A percentile compares a stretch with the other conserved stretches of the same genome.
These are phyloP conservation scores for Heterobasidion irregulare DNA, from an alignment of 1,284 basidiomycete genomes.

Conservation along the genomic window DNA sequence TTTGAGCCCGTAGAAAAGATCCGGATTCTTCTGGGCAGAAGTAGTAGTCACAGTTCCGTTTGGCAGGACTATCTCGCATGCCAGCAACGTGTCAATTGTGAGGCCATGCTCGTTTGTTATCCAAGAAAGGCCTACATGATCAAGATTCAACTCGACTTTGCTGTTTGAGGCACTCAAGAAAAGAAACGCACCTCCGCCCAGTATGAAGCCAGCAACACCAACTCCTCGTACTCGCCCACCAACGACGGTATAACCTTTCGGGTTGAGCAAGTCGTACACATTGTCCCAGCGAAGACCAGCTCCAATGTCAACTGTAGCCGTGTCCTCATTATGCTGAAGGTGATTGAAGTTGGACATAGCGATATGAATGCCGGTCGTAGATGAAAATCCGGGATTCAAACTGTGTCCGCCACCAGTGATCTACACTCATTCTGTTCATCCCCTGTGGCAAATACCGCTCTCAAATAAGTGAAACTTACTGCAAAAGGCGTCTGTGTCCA, in stretches of 20 bases:
- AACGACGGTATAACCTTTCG: conserved; percentile 37
- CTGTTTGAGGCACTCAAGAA: conserved; percentile 10
- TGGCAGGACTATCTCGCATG: conserved; percentile 40
- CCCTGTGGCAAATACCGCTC: not conserved
- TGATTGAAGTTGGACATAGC: conserved; percentile 42
- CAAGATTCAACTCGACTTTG: not conserved
- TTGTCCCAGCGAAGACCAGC: conserved; percentile 50
- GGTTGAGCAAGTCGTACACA: conserved; percentile 41
- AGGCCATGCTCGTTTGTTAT: conserved; percentile 42
- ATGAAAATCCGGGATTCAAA: conserved; percentile 41
- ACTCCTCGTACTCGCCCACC: conserved; percentile 47
- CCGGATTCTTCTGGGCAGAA: conserved; percentile 24
- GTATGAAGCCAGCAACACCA: conserved; percentile 44
- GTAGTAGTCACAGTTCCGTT: conserved; percentile 32
- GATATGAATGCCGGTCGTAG: conserved; percentile 48
- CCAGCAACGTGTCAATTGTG: conserved; percentile 38
- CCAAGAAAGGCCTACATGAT: conserved; percentile 41
- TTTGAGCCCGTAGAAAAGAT: conserved; percentile 37
- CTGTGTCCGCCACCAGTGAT: conserved; percentile 49
- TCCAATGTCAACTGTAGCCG: conserved; percentile 36
- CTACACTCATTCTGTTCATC: conserved; percentile 16
- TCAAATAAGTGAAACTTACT: conserved; percentile 15
- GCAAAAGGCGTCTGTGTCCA: conserved; percentile 28
- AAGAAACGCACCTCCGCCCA: conserved; percentile 38
- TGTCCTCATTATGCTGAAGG: conserved; percentile 29